Conservation (phyloP, 345 rosid genomes). For the Geranium brycei region DNA sequence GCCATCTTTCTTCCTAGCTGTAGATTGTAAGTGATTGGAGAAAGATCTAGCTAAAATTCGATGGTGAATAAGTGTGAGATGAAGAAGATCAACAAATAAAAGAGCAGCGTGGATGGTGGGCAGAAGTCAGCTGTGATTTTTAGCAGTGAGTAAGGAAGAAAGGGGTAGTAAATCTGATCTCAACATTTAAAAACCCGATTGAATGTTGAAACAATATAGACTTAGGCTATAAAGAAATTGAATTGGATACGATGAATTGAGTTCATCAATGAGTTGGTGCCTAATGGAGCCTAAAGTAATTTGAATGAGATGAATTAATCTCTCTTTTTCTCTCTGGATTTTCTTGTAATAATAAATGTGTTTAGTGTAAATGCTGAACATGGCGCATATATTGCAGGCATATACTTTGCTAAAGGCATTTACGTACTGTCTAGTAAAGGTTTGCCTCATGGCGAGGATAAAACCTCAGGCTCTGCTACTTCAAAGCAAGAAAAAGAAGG, state of each 20-base stretch:
- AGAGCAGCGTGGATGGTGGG: not conserved
- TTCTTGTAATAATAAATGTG: not conserved
- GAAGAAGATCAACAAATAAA: too few relatives aligned
- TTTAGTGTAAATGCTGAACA: not conserved
- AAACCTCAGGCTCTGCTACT: conserved; percentile 67
- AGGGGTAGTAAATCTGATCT: too few relatives aligned
- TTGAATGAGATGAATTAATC: not conserved
- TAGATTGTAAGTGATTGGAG: too few relatives aligned
- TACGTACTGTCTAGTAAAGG: not conserved
- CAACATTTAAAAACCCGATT: not conserved
- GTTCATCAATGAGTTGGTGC: not conserved
- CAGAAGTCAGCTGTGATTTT: not conserved
- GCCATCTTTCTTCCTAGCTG: too few relatives aligned
- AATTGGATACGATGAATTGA: not conserved
- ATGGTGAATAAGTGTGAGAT: too few relatives aligned
- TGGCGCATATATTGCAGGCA: not conserved
- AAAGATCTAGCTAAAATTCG: too few relatives aligned
- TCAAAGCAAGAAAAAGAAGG: conserved; percentile 81
- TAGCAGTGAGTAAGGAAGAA: not conserved
- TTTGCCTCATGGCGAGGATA: conserved; percentile 52
- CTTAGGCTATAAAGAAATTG: not conserved
- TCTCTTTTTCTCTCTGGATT: not conserved
- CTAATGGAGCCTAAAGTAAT: not conserved
- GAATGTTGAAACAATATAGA: not conserved
- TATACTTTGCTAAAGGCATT: too few relatives aligned